Evolutionary conservation across 129 eudicot species (phyloP).

Genomic region (Escallonia herrerae): DNA sequence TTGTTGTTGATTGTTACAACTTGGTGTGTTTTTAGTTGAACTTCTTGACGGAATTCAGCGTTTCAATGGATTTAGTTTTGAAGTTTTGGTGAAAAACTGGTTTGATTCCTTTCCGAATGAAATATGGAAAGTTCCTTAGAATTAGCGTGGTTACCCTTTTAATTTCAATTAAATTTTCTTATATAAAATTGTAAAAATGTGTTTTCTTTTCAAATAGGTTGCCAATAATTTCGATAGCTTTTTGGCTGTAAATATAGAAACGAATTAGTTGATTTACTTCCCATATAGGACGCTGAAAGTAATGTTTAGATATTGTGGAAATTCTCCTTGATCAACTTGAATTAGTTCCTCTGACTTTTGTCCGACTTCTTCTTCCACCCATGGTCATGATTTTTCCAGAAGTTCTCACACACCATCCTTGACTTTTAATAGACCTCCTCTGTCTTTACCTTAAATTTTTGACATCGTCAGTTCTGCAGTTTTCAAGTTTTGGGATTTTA

Average conservation of each 20-base stretch:
- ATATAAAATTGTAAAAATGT: too few species aligned
- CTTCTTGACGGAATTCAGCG: background rate
- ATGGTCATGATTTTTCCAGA: conserved; percentile 4
- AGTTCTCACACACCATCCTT: background rate
- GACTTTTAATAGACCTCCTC: conserved; percentile 23
- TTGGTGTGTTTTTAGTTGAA: background rate
- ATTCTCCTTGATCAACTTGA: background rate
- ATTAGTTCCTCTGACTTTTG: background rate
- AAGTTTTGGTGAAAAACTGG: background rate
- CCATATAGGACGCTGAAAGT: too few species aligned
- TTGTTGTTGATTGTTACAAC: background rate
- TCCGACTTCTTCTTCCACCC: background rate
- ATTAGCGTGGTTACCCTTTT: background rate
- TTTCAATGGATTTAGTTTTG: conserved; percentile 1
- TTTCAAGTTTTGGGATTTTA: conserved; percentile 14
- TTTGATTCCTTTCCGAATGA: too few species aligned
- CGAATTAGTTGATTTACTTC: too few species aligned
- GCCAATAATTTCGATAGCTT: too few species aligned
- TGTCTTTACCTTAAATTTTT: too few species aligned
- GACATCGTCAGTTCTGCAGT: conserved; percentile 1
- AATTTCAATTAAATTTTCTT: too few species aligned
- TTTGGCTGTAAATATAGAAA: too few species aligned
- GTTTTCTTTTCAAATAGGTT: too few species aligned
- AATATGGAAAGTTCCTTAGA: background rate
- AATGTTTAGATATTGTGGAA: background rate